Percentiles rank a stretch among this genome's conserved stretches.
phyloP scores from a whole-genome alignment of 2,329 filamentous ascomycete species.

The Fusarium goolgardi region DNA sequence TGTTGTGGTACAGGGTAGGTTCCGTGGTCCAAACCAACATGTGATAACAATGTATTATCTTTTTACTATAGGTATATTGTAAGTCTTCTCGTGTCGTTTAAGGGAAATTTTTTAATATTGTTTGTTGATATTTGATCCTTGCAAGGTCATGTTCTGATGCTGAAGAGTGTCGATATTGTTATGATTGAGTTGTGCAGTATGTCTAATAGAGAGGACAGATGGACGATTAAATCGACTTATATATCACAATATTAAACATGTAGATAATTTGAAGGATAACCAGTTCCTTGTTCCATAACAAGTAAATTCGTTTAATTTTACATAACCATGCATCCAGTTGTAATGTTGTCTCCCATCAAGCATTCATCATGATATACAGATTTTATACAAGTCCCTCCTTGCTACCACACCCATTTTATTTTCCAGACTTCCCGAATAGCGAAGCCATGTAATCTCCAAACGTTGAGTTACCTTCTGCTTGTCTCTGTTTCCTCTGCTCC shows the following conservation, averaged over 20 bases:
- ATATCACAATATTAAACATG: background rate
- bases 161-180: background rate
- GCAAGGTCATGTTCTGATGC: background rate
- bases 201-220: background rate
- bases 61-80: background rate
- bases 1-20: background rate
- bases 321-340: background rate
- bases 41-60: background rate
- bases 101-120: too few species aligned
- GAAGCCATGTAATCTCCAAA: conserved; percentile 48
- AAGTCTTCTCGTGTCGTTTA: background rate
- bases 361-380: conserved; percentile 30
- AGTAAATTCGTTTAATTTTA: background rate
- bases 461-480: conserved; percentile 50
- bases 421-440: conserved; percentile 48
- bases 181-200: background rate
- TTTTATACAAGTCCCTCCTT: conserved; percentile 34
- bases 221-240: background rate
- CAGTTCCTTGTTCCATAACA: background rate
- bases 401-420: conserved; percentile 26
- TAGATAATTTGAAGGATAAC: background rate
- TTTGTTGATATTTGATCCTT: background rate
- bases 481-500: conserved; percentile 63
- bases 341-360: too few species aligned
- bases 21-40: background rate